These are phyloP conservation scores for Euphorbia peplus DNA, from an alignment of 345 rosid genomes.

Conservation along the genomic window DNA sequence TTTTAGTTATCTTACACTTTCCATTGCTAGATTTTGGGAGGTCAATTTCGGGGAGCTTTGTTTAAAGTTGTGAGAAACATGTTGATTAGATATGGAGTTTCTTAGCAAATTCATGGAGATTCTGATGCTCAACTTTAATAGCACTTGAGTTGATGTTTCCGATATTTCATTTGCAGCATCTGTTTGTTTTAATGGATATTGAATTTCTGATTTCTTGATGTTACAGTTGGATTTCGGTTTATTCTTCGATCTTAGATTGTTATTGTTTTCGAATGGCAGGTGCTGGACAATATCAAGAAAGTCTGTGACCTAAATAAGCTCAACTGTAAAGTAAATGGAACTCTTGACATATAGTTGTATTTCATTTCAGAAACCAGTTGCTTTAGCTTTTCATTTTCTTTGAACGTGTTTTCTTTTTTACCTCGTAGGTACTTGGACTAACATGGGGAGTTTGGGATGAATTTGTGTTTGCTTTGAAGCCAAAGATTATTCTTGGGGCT, in stretches of 20 bases:
- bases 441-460: slow-evolving; percentile 91
- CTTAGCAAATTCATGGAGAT: background rate
- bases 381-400: background rate
- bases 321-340: slow-evolving; percentile 50
- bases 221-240: background rate
- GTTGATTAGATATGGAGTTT: background rate
- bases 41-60: background rate
- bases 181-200: too few species aligned
- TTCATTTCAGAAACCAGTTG: background rate
- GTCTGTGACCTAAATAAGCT: slow-evolving; percentile 59
- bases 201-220: slow-evolving; percentile 4
- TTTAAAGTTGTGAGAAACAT: background rate
- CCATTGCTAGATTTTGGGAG: background rate
- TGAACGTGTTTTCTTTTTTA: slow-evolving; percentile 17
- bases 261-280: slow-evolving; percentile 42
- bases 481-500: slow-evolving; percentile 75
- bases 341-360: background rate
- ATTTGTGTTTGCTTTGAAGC: slow-evolving; percentile 49
- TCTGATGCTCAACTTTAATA: background rate
- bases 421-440: slow-evolving; percentile 56
- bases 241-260: background rate
- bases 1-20: background rate
- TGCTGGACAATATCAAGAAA: slow-evolving; percentile 69
- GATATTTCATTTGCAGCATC: background rate
- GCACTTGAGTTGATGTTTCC: background rate